phyloP scores from a whole-genome alignment of 2,329 filamentous ascomycete genomes.

The Alternaria sp. region DNA sequence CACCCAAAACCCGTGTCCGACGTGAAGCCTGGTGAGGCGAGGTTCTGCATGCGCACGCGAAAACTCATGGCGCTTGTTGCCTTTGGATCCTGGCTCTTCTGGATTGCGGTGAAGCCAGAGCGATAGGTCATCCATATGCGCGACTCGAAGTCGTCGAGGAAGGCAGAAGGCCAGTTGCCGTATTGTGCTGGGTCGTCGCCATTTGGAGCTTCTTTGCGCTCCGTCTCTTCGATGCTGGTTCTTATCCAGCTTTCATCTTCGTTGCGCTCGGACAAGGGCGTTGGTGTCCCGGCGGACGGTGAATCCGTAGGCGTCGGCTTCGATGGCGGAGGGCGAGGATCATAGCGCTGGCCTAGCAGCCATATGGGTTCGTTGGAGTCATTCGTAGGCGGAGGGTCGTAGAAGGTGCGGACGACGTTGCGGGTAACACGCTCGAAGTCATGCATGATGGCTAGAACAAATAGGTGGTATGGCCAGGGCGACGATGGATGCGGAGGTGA shows the following conservation, averaged over 20 bases:
- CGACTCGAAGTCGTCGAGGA: slow-evolving; percentile 92
- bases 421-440: slow-evolving; percentile 78
- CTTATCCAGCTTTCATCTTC: slow-evolving; percentile 67
- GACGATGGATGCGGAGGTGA: slow-evolving; percentile 26
- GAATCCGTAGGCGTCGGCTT: slow-evolving; percentile 32
- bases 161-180: slow-evolving; percentile 80
- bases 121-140: slow-evolving; percentile 97
- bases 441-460: slow-evolving; percentile 58
- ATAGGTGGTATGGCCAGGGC: slow-evolving; percentile 11
- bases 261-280: slow-evolving; percentile 38
- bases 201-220: slow-evolving; percentile 64
- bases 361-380: slow-evolving; percentile 78
- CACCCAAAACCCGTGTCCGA: slow-evolving; percentile 98
- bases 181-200: slow-evolving; percentile 50
- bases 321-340: slow-evolving; percentile 41
- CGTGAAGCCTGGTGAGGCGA: slow-evolving; percentile 84
- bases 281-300: slow-evolving; percentile 31
- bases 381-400: slow-evolving; percentile 88
- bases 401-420: slow-evolving; percentile 88
- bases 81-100: slow-evolving; percentile 77
- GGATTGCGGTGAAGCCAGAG: slow-evolving; percentile 83
- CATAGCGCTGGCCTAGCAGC: slow-evolving; percentile 76
- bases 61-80: slow-evolving; percentile 78
- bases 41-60: slow-evolving; percentile 81
- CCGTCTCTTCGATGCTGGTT: slow-evolving; percentile 72